A percentile compares a stretch with the other conserved stretches of the same genome.
These are phyloP conservation scores for Ocimum tenuiflorum DNA, from an alignment of 257 asterid species.

Conservation along the genomic window DNA sequence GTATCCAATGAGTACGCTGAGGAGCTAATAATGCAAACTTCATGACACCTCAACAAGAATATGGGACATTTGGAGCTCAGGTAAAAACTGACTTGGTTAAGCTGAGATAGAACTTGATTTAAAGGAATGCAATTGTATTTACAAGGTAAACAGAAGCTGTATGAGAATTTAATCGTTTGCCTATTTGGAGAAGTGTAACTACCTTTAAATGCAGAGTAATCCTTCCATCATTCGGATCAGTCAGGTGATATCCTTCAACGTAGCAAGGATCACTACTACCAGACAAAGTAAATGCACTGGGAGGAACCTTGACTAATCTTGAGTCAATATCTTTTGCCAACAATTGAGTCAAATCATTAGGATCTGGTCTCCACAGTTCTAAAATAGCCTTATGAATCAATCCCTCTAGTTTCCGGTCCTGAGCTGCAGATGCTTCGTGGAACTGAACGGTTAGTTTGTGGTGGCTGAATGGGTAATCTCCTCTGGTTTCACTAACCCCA, in stretches of 20 bases:
- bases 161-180: not conserved
- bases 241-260: slow-evolving; percentile 82
- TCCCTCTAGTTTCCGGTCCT: slow-evolving; percentile 84
- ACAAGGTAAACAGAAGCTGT: slow-evolving; percentile 2
- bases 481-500: slow-evolving; percentile 71
- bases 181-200: not conserved
- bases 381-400: slow-evolving; percentile 82
- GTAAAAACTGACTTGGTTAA: not conserved
- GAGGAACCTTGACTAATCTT: slow-evolving; percentile 65
- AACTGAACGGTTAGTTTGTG: slow-evolving; percentile 89
- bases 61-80: not conserved
- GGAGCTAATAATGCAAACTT: slow-evolving; percentile 2
- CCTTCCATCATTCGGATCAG: slow-evolving; percentile 89
- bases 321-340: slow-evolving; percentile 63
- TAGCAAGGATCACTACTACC: slow-evolving; percentile 96
- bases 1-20: not conserved
- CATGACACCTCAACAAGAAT: not conserved
- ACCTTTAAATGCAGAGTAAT: slow-evolving; percentile 85
- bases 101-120: not conserved
- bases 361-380: slow-evolving; percentile 93
- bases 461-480: slow-evolving; percentile 93
- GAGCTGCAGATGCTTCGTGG: slow-evolving; percentile 81
- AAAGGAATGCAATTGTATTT: slow-evolving; percentile 2
- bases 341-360: slow-evolving; percentile 63
- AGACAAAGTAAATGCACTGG: slow-evolving; percentile 64